Conservation (phyloP, 1,284 basidiomycete genomes). For the Marasmius sp. region DNA sequence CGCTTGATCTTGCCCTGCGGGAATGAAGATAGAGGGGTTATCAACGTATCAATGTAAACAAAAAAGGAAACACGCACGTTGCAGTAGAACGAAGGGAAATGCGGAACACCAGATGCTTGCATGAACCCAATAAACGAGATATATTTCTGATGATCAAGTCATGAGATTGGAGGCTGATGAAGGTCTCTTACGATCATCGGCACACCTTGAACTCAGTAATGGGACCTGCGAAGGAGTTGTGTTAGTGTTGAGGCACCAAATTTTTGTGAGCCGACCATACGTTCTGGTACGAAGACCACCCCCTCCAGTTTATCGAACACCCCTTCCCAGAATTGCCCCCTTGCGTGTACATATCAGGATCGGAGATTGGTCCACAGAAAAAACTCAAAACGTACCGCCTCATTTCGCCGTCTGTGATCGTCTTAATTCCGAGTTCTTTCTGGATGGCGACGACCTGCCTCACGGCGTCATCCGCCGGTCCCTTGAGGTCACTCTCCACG, state of each 20-base stretch:
- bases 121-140: conserved; percentile 46
- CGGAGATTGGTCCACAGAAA: not conserved
- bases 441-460: conserved; percentile 51
- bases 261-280: conserved; percentile 33
- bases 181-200: not conserved
- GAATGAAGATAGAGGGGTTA: conserved; percentile 1
- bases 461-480: conserved; percentile 55
- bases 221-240: conserved; percentile 27
- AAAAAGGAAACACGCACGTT: conserved; percentile 32
- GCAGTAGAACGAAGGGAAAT: conserved; percentile 49
- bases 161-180: not conserved
- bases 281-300: conserved; percentile 53
- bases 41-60: not conserved
- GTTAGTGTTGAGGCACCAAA: conserved; percentile 7
- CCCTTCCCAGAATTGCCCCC: conserved; percentile 57
- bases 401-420: conserved; percentile 65
- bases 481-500: conserved; percentile 40
- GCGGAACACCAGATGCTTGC: conserved; percentile 41
- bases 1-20: conserved; percentile 60
- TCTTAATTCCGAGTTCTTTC: conserved; percentile 47
- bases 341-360: conserved; percentile 20
- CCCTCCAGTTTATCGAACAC: conserved; percentile 66
- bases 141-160: conserved; percentile 34
- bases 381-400: conserved; percentile 31
- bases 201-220: conserved; percentile 43